Conservation (phyloP, 2,329 filamentous ascomycete genomes). For the Zasmidium angulare region DNA sequence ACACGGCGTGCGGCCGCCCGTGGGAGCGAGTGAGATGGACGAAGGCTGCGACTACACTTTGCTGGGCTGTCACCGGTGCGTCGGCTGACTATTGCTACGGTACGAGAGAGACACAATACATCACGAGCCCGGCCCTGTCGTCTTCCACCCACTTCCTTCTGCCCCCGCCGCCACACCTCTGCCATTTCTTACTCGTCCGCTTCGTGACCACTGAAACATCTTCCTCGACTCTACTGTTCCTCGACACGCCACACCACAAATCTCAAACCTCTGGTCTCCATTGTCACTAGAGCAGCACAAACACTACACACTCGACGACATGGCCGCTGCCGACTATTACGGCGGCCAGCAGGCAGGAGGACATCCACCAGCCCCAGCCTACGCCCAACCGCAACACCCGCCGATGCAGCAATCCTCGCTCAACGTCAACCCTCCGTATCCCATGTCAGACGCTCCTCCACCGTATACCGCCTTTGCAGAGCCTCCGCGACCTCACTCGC, state of each 20-base stretch:
- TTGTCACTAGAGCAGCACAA: neutral
- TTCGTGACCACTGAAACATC: neutral
- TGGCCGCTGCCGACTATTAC: constrained; percentile 34
- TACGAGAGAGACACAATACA: constrained; percentile 3
- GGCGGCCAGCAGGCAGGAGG: constrained; percentile 9
- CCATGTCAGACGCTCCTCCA: constrained; percentile 32
- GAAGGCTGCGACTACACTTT: too few relatives aligned
- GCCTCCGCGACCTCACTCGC: constrained; percentile 27
- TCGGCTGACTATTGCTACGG: constrained; percentile 2
- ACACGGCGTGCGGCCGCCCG: neutral
- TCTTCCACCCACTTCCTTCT: constrained; percentile 3
- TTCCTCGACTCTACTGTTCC: neutral
- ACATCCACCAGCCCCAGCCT: constrained; percentile 13
- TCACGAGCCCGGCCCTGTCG: neutral
- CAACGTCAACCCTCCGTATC: constrained; percentile 27
- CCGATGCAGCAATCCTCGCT: constrained; percentile 9
- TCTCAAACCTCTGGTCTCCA: neutral
- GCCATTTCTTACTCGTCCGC: neutral
- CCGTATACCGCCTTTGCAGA: constrained; percentile 26
- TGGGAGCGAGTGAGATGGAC: too few relatives aligned
- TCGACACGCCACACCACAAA: neutral
- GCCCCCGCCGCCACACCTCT: neutral
- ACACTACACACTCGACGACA: constrained; percentile 4
- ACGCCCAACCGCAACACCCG: constrained; percentile 11
- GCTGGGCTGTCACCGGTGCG: neutral